Evolutionary conservation across 495 filamentous ascomycete species (phyloP).

Genomic region (Apiosordaria backusii): DNA sequence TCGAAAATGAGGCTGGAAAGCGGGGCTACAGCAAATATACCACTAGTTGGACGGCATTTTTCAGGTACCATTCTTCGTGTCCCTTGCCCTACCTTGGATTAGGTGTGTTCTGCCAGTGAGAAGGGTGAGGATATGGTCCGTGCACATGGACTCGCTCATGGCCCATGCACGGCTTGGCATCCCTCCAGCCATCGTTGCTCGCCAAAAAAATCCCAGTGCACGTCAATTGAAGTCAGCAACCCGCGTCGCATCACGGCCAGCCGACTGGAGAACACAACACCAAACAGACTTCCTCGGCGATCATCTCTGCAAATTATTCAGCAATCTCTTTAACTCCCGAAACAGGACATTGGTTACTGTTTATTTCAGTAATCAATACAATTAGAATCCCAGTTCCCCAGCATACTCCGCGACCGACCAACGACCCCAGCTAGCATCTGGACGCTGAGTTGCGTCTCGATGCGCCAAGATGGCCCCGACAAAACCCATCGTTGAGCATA

Average conservation of each 20-base stretch:
- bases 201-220: constrained; percentile 4
- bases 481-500: constrained; percentile 34
- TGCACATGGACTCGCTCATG: background rate
- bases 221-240: constrained; percentile 8
- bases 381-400: background rate
- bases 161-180: background rate
- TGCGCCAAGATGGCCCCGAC: constrained; percentile 36
- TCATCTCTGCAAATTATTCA: background rate
- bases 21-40: background rate
- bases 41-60: background rate
- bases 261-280: background rate
- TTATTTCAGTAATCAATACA: background rate
- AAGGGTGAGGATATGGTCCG: background rate
- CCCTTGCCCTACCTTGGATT: background rate
- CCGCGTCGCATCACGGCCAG: background rate
- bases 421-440: background rate
- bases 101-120: no score
- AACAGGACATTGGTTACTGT: background rate
- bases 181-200: background rate
- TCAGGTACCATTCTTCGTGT: background rate
- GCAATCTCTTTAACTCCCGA: background rate
- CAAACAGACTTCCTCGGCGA: background rate
- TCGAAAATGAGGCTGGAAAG: background rate
- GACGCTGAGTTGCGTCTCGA: constrained; percentile 26
- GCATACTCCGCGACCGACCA: background rate